Evolutionary conservation across 495 filamentous ascomycete genomes (phyloP).

Genomic region (Talaromyces trachyspermus): DNA sequence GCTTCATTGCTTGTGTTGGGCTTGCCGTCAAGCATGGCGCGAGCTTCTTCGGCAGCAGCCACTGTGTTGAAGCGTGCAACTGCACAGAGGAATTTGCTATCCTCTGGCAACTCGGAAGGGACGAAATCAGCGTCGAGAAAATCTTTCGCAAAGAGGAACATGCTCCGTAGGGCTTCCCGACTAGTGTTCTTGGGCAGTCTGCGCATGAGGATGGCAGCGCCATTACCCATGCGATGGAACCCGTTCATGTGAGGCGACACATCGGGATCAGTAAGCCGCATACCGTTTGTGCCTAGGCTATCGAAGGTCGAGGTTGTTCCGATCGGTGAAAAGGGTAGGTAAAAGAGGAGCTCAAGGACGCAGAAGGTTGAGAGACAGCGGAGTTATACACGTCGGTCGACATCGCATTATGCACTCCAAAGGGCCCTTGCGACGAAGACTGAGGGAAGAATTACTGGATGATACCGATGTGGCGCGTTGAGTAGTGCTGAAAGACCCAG

Average conservation of each 20-base stretch:
- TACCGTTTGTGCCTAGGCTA: conserved; percentile 35
- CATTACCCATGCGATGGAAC: conserved; percentile 26
- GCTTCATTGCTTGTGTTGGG: conserved; percentile 65
- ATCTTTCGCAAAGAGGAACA: conserved; percentile 83
- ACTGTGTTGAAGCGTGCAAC: conserved; percentile 66
- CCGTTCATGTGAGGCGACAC: conserved; percentile 42
- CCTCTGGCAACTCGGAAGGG: conserved; percentile 54
- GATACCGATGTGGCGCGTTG: conserved; percentile 41
- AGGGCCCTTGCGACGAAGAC: conserved; percentile 31
- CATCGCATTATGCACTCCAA: conserved; percentile 45
- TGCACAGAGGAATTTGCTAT: conserved; percentile 65
- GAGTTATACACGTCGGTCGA: conserved; percentile 44
- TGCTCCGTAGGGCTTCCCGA: conserved; percentile 64
- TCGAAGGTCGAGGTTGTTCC: conserved; percentile 36
- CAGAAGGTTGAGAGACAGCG: conserved; percentile 32
- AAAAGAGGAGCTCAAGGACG: conserved; percentile 32
- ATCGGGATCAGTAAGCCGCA: conserved; percentile 41
- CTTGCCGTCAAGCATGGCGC: conserved; percentile 71
- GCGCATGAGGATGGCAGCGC: conserved; percentile 59
- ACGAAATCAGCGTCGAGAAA: conserved; percentile 68
- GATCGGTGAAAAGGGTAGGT: conserved; percentile 38
- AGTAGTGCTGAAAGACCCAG: conserved; percentile 38
- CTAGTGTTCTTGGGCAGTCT: conserved; percentile 68
- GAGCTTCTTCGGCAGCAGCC: conserved; percentile 68
- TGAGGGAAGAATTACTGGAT: conserved; percentile 41